These are phyloP conservation scores for Macrolepiota dolichaula DNA, from an alignment of 768 basidiomycete species.

Conservation along the genomic window DNA sequence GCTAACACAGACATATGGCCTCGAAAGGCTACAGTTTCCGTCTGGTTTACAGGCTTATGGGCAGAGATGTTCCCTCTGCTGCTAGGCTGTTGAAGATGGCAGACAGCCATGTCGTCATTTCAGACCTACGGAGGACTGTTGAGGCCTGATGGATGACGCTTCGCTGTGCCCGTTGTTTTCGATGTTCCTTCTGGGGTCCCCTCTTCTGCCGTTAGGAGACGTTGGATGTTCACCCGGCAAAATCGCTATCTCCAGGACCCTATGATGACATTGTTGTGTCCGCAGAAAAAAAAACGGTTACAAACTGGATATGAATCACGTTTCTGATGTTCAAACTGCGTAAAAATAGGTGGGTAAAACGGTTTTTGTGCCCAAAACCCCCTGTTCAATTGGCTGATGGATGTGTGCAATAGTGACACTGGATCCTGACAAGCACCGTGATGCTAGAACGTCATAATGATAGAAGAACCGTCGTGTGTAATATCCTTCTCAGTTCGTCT, in stretches of 20 bases:
- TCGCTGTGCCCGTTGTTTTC: not conserved
- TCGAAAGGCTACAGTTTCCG: not conserved
- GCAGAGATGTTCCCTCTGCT: not conserved
- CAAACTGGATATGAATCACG: constrained; percentile 1
- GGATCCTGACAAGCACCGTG: constrained; percentile 1
- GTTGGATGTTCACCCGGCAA: not conserved
- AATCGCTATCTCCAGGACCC: constrained; percentile 11
- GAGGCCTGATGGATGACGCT: constrained; percentile 2
- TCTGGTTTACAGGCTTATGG: not conserved
- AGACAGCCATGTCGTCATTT: constrained; percentile 5
- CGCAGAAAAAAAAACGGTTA: not conserved
- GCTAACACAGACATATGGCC: constrained; percentile 1
- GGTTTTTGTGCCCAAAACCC: not conserved
- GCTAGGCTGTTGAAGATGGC: not conserved
- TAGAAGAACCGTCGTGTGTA: constrained; percentile 13
- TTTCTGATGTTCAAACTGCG: not conserved
- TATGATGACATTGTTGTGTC: not conserved
- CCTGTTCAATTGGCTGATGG: not conserved
- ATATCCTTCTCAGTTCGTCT: constrained; percentile 1
- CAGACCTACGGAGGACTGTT: not conserved
- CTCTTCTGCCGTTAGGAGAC: not conserved
- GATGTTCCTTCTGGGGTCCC: constrained; percentile 2
- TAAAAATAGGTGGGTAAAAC: constrained; percentile 1
- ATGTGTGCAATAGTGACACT: not conserved
- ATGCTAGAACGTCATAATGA: constrained; percentile 4